phyloP scores from a whole-genome alignment of 768 basidiomycete genomes.

The Suillus subalutaceus region DNA sequence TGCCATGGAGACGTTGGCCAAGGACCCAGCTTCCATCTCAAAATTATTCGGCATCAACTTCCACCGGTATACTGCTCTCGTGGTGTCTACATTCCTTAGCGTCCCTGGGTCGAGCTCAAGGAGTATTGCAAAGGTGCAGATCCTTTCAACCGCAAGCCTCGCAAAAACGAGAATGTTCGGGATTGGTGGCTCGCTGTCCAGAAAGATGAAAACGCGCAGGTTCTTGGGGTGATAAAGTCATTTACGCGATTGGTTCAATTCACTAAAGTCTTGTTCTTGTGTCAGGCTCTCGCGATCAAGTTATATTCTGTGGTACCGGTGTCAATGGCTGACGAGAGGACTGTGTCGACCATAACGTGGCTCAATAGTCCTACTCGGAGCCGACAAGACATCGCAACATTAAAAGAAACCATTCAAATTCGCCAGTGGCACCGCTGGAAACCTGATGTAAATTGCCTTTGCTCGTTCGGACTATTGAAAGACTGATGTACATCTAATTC shows the following conservation, averaged over 20 bases:
- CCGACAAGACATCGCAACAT: slow-evolving; percentile 9
- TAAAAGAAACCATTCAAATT: slow-evolving; percentile 14
- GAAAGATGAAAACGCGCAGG: too few species aligned
- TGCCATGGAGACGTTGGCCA: slow-evolving; percentile 46
- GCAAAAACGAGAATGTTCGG: too few species aligned
- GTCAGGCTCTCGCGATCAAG: slow-evolving; percentile 11
- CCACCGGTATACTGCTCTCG: slow-evolving; percentile 34
- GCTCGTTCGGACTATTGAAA: too few species aligned
- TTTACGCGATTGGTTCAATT: too few species aligned
- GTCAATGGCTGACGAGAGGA: slow-evolving; percentile 14
- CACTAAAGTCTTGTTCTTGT: neutral
- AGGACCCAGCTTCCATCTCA: slow-evolving; percentile 24
- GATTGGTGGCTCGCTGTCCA: too few species aligned
- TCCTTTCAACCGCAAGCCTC: too few species aligned
- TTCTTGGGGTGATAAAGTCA: too few species aligned
- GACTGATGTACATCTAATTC: too few species aligned
- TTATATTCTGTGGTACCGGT: slow-evolving; percentile 10
- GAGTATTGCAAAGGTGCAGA: too few species aligned
- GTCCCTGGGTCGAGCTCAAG: slow-evolving; percentile 29
- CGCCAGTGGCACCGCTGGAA: slow-evolving; percentile 6
- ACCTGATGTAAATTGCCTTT: neutral
- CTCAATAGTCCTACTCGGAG: slow-evolving; percentile 9
- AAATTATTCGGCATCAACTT: slow-evolving; percentile 44
- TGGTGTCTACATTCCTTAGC: slow-evolving; percentile 54
- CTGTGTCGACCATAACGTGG: slow-evolving; percentile 18